Evolutionary conservation across 495 filamentous ascomycete genomes (phyloP).

Genomic region (Lasiosphaeria ovina): DNA sequence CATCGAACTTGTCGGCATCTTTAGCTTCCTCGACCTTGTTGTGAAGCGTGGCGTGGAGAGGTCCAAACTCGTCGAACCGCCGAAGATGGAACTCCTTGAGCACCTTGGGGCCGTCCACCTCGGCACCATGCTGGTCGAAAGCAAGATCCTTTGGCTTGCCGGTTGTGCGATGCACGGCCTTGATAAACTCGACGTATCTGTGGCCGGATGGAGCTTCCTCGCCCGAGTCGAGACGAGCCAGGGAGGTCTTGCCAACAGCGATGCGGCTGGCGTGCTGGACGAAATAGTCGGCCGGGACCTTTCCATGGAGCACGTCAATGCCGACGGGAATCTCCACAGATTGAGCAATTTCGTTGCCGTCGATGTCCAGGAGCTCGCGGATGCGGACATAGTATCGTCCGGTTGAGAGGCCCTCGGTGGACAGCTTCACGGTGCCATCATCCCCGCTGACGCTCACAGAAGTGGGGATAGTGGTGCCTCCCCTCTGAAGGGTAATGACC

Average conservation of each 20-base stretch:
- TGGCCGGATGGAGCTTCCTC: neutral
- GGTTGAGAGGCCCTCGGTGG: neutral
- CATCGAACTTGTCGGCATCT: neutral
- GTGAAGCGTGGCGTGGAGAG: neutral
- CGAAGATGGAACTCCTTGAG: neutral
- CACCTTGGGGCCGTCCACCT: neutral
- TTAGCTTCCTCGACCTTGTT: neutral
- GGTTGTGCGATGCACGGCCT: neutral
- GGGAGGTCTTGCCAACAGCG: neutral
- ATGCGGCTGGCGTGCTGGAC: neutral
- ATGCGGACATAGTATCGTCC: neutral
- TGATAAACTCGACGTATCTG: neutral
- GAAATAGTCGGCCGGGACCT: neutral
- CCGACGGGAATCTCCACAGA: neutral
- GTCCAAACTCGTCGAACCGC: slow-evolving; percentile 1
- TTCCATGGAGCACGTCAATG: neutral
- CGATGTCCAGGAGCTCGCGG: neutral
- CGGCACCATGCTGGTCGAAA: neutral
- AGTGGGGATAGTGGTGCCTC: neutral
- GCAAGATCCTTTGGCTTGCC: neutral
- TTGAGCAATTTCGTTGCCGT: neutral
- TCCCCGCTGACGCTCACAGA: neutral
- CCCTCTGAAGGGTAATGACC: neutral
- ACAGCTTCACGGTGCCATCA: neutral
- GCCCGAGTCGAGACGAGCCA: neutral